phyloP scores from a whole-genome alignment of 2,329 filamentous ascomycete genomes.

The Talaromyces rugulosus region DNA sequence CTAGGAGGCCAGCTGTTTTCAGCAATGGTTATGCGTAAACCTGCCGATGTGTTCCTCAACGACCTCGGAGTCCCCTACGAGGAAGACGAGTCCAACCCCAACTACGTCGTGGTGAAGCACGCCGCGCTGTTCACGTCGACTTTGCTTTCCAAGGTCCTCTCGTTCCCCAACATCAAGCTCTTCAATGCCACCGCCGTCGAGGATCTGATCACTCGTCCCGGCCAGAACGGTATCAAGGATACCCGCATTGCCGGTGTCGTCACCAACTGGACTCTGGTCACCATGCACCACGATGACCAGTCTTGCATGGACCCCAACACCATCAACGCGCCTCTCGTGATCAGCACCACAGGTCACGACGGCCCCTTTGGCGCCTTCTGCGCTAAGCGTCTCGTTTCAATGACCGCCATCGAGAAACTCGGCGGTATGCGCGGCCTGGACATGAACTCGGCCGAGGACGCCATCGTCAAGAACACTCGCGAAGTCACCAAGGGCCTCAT shows the following conservation, averaged over 20 bases:
- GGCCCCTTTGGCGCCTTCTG: slow-evolving; percentile 87
- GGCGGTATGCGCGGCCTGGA: slow-evolving; percentile 91
- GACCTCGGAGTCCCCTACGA: slow-evolving; percentile 82
- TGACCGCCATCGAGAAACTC: slow-evolving; percentile 76
- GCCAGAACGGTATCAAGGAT: slow-evolving; percentile 44
- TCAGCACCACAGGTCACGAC: slow-evolving; percentile 89
- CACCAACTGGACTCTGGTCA: slow-evolving; percentile 92
- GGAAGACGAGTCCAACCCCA: slow-evolving; percentile 79
- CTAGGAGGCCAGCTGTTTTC: slow-evolving; percentile 91
- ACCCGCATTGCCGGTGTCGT: slow-evolving; percentile 83
- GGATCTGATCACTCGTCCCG: slow-evolving; percentile 79
- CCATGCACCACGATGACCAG: slow-evolving; percentile 83
- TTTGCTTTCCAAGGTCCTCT: slow-evolving; percentile 74
- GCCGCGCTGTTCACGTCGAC: slow-evolving; percentile 89
- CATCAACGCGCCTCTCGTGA: slow-evolving; percentile 84
- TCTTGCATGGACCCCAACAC: slow-evolving; percentile 97
- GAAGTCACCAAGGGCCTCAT: slow-evolving; percentile 85
- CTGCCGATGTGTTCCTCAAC: slow-evolving; percentile 76
- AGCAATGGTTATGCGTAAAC: slow-evolving; percentile 93
- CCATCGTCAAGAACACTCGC: slow-evolving; percentile 86
- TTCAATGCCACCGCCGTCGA: slow-evolving; percentile 94
- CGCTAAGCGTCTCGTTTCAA: slow-evolving; percentile 85
- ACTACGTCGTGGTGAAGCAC: slow-evolving; percentile 91
- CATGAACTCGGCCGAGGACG: slow-evolving; percentile 88
- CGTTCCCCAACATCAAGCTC: slow-evolving; percentile 87